Conservation (phyloP, 306 rosid genomes). For the Cicer arietinum region DNA sequence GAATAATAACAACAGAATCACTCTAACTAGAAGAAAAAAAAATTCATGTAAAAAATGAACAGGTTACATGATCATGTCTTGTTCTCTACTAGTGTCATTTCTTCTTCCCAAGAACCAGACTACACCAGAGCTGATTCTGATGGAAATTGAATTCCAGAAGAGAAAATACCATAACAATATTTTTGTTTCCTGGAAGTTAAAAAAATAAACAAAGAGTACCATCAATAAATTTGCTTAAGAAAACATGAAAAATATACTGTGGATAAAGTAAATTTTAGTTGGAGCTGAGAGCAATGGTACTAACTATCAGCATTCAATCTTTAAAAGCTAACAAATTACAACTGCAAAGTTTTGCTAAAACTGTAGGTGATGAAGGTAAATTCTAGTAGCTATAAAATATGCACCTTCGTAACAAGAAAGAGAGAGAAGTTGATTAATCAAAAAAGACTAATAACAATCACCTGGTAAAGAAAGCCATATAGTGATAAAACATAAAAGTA, state of each 20-base stretch:
- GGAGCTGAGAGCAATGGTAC: slow-evolving; percentile 42
- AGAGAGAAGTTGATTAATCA: slow-evolving; percentile 97
- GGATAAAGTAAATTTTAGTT: slow-evolving; percentile 19
- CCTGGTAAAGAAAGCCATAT: slow-evolving; percentile 44
- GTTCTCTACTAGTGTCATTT: slow-evolving; percentile 52
- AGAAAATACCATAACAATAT: slow-evolving; percentile 79
- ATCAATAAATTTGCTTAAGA: slow-evolving; percentile 40
- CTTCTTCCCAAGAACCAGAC: slow-evolving; percentile 64
- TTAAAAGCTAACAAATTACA: slow-evolving; percentile 34
- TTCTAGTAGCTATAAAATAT: slow-evolving; percentile 36
- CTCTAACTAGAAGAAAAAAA: not conserved
- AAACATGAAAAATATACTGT: slow-evolving; percentile 30
- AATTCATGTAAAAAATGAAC: slow-evolving; percentile 29
- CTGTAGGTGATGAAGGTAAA: slow-evolving; percentile 12
- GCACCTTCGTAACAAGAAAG: slow-evolving; percentile 97
- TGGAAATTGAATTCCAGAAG: slow-evolving; percentile 42
- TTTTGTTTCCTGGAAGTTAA: slow-evolving; percentile 86
- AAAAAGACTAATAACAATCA: slow-evolving; percentile 81
- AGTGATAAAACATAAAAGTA: slow-evolving; percentile 9
- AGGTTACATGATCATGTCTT: slow-evolving; percentile 58
- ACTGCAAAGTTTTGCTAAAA: slow-evolving; percentile 30
- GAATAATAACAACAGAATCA: slow-evolving; percentile 1
- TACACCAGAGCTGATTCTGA: slow-evolving; percentile 46
- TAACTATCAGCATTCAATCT: slow-evolving; percentile 52
- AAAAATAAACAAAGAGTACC: slow-evolving; percentile 35